Evolutionary conservation across 257 asterid genomes (phyloP).

Genomic region (Euphrasia confusa): DNA sequence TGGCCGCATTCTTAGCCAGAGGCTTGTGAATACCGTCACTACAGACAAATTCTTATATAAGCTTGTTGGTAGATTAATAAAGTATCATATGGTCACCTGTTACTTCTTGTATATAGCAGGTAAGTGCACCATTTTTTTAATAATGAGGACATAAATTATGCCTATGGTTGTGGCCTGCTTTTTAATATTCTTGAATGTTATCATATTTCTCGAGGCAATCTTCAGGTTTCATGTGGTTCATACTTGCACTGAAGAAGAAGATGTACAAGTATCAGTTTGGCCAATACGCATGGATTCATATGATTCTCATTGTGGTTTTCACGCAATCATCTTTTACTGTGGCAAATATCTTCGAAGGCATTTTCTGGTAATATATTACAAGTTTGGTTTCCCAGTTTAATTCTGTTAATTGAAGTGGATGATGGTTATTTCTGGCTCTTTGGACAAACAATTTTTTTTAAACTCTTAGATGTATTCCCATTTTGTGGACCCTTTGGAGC

Average conservation of each 20-base stretch:
- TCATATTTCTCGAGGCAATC: not conserved
- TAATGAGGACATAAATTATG: not conserved
- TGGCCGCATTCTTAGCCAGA: slow-evolving; percentile 86
- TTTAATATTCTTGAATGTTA: not conserved
- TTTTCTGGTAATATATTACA: slow-evolving; percentile 57
- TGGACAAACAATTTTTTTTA: no score
- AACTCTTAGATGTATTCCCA: no score
- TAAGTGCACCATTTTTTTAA: slow-evolving; percentile 8
- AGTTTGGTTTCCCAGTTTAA: slow-evolving; percentile 5
- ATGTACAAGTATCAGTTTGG: slow-evolving; percentile 93
- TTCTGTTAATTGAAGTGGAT: not conserved
- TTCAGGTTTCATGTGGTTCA: slow-evolving; percentile 93
- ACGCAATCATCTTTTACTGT: slow-evolving; percentile 76
- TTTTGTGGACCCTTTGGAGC: no score
- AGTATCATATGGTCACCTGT: slow-evolving; percentile 96
- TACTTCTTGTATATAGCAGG: slow-evolving; percentile 87
- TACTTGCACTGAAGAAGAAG: slow-evolving; percentile 82
- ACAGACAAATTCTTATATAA: slow-evolving; percentile 67
- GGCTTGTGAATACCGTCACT: slow-evolving; percentile 79
- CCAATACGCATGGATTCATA: slow-evolving; percentile 91
- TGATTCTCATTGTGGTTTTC: slow-evolving; percentile 84
- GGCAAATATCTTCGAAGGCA: slow-evolving; percentile 84
- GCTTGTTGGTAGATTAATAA: slow-evolving; percentile 67
- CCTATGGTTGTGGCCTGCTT: slow-evolving; percentile 3
- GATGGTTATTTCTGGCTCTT: not conserved